Conservation (phyloP, 208 protist genomes). For the Acanthamoeba culbertsoni region DNA sequence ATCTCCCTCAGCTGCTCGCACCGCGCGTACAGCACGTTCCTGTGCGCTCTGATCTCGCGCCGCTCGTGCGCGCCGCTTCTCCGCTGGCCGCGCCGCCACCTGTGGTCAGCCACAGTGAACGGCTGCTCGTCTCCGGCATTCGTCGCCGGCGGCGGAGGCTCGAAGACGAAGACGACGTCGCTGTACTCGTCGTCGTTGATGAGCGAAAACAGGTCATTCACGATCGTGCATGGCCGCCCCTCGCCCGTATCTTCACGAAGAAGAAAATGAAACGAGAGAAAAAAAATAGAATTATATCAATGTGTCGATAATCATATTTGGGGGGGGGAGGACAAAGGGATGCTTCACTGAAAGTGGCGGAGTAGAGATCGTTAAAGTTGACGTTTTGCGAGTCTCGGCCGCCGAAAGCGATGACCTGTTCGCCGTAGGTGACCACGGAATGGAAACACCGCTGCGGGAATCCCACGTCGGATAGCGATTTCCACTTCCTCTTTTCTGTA, state of each 20-base stretch:
- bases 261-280: background rate
- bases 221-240: conserved; percentile 21
- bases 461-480: background rate
- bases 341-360: background rate
- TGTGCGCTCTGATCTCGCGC: background rate
- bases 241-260: conserved; percentile 39
- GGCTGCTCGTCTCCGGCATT: background rate
- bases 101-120: background rate
- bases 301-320: background rate
- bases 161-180: conserved; percentile 33
- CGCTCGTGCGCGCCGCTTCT: background rate
- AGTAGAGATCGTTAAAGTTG: conserved; percentile 38
- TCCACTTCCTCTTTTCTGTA: conserved; percentile 37
- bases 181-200: conserved; percentile 36
- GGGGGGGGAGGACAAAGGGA: background rate
- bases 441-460: conserved; percentile 53
- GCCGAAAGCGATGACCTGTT: conserved; percentile 41
- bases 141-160: background rate
- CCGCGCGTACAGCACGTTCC: conserved; percentile 54
- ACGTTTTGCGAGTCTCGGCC: background rate
- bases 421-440: background rate
- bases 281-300: background rate
- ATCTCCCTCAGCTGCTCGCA: conserved; percentile 18
- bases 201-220: conserved; percentile 15
- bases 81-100: background rate